These are phyloP conservation scores for Fraxinus paxiana DNA, from an alignment of 305 asterid genomes.

Conservation along the genomic window DNA sequence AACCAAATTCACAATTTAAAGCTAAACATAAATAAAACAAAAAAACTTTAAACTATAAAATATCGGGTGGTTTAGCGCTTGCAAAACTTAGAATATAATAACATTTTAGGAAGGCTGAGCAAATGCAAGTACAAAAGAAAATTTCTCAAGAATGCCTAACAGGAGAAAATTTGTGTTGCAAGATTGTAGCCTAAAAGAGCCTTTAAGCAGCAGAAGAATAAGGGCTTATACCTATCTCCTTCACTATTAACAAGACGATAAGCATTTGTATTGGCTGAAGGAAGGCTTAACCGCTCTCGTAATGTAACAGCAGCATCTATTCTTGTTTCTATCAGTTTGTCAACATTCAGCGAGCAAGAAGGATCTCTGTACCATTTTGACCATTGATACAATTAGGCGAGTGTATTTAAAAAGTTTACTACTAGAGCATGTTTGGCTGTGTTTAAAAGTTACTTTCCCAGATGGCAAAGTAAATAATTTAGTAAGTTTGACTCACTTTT, in stretches of 20 bases:
- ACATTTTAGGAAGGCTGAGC: background rate
- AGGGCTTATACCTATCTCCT: background rate
- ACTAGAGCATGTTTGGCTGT: background rate
- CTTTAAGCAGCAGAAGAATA: background rate
- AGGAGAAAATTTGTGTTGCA: background rate
- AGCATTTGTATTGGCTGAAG: slow-evolving; percentile 43
- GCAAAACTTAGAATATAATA: background rate
- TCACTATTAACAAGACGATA: slow-evolving; percentile 34
- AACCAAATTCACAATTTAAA: background rate
- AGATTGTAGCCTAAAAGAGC: background rate
- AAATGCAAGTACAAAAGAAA: background rate
- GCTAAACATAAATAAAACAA: background rate
- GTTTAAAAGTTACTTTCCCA: background rate
- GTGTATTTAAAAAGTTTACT: background rate
- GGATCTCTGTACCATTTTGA: slow-evolving; percentile 58
- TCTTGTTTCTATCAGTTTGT: slow-evolving; percentile 43
- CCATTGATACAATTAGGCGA: slow-evolving; percentile 13
- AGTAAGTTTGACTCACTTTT: background rate
- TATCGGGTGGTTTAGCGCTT: background rate
- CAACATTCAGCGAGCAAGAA: slow-evolving; percentile 40
- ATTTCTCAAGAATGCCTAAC: background rate
- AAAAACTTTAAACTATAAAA: background rate
- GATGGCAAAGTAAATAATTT: background rate
- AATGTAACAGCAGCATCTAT: slow-evolving; percentile 40
- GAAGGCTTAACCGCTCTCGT: slow-evolving; percentile 42